Evolutionary conservation across 257 asterid species (phyloP), one percentile per base, ranked within the genome.

Genomic region (Vinca minor): DNA sequence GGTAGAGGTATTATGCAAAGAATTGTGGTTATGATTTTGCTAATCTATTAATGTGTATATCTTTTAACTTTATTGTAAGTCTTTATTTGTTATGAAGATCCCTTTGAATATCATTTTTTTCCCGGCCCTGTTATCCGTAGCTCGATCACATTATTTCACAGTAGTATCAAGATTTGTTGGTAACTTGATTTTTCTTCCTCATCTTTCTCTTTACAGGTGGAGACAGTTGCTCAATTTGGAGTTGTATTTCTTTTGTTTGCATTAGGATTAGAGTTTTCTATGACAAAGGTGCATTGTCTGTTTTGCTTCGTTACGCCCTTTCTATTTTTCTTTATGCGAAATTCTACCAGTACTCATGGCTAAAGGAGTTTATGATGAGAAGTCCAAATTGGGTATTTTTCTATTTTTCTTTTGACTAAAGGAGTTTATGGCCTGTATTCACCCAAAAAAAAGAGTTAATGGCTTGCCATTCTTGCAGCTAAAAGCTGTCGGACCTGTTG

Each of bases 161-260:
- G 2, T 31, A 6, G 23, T 29, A 15, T 55, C 13, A 29, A 31
- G 18, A 31, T 10, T 29, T 55, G 20, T 55, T 29, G 23, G 23
- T 56, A 8, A 49, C 59, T 11, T 29, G 56, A 58, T 13, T n/a
- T 34, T 36, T 13, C 44, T 58, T 46, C 41, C 63, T 64, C 63
- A 70, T 28, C 26, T 32, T 62, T 50, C 62, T 28, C 59, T 15
- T 68, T 75, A 59, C 89, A 91, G 98, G 96, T 88, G 69, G 98
- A 88, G 83, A 91, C 98, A 38, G 84, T 91, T 75, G 98, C 98
- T 28, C 98, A 91, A 77, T 91, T 91, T 76, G 98, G 98, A 62
- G 96, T 91, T 75, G 91, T 91, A 71, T 91, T 91, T 82, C 98
- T 91, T 79, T 79, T 91, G 36, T 91, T 91, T 84, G 96, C 96